Percentiles rank a stretch among this genome's conserved stretches.
Conservation (phyloP, 148 eudicot species). For the Chenopodium berlandieri region DNA sequence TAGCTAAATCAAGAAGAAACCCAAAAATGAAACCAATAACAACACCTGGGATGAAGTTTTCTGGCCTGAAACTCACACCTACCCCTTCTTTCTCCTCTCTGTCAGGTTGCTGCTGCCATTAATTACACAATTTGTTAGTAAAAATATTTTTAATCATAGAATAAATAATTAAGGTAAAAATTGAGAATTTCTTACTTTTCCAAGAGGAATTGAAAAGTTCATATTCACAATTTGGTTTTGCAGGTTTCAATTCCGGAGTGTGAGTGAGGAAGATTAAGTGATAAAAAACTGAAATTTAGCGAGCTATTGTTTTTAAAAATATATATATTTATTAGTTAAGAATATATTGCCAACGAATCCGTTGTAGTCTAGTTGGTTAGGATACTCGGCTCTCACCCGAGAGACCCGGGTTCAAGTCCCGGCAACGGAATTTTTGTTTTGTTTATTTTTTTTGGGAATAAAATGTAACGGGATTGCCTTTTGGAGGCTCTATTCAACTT, state of each 20-base stretch:
- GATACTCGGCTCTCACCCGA: conserved; percentile 98
- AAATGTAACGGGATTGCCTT: too few relatives aligned
- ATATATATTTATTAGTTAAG: neutral
- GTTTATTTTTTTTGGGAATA: too few relatives aligned
- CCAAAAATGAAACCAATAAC: conserved; percentile 83
- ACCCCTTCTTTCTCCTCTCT: conserved; percentile 48
- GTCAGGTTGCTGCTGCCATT: conserved; percentile 13
- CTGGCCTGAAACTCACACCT: conserved; percentile 72
- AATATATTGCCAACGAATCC: conserved; percentile 21
- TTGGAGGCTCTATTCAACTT: too few relatives aligned
- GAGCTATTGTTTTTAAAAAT: too few relatives aligned
- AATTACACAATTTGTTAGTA: neutral
- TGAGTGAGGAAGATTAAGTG: neutral
- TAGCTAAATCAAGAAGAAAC: conserved; percentile 62
- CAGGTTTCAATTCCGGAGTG: neutral
- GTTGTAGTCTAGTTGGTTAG: conserved; percentile 99
- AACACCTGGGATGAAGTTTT: conserved; percentile 87
- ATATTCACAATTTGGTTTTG: conserved; percentile 6
- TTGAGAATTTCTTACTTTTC: conserved; percentile 35
- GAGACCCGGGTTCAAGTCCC: conserved; percentile 99
- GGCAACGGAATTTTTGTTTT: conserved; percentile 68
- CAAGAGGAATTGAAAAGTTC: conserved; percentile 40
- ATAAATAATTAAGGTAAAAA: neutral
- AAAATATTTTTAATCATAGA: neutral
- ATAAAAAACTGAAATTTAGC: neutral